Evolutionary conservation across 2,329 filamentous ascomycete genomes (phyloP), one percentile per base, ranked within the genome.

Genomic region (Claviceps purpurea): DNA sequence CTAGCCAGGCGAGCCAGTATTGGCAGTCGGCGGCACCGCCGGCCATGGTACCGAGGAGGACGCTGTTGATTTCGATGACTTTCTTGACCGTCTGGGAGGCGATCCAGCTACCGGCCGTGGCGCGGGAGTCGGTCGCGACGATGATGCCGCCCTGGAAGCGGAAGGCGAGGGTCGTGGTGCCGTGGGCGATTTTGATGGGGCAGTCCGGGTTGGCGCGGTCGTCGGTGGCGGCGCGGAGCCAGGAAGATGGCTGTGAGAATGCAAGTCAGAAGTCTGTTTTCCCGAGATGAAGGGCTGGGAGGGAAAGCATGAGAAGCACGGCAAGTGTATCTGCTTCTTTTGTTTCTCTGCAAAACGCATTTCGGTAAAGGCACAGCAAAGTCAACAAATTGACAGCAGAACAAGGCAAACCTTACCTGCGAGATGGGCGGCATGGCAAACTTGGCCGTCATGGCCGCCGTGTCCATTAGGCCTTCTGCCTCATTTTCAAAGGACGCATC

Each of bases 61-160:
- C 86, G 71, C 78, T 88, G 76, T 95, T 95, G 77, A 95, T 95
- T 78, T 95, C 89, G 66, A 98, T 97, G 61, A 98, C 93, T 79
- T 98, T 98, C 83, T 98, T 98, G 66, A 98, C 93, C 51, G 93
- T 98, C 78, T 98, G 93, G 73, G 88, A 95, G 59, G 93, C 93
- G 72, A 98, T 98, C 93, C 93, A 98, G 80, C 93, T 94, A 64
- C 93, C 93, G 34, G 93, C 91, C 47, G 93, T 95, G 55, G 93
- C 93, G 73, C 93, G 84, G 55, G 93, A 98, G 74, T 98, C 93
- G 54, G 93, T 98, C 51, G 91, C 91, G 50, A 98, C 91, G 66
- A 98, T 94, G 73, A 98, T 97, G 67, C 93, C 93, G 64, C 90
- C 90, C 74, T 97, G 84, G 79, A 97, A 98, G 67, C 91, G 84